Evolutionary conservation across 768 basidiomycete genomes (phyloP).

Genomic region (Tricholomella constricta): DNA sequence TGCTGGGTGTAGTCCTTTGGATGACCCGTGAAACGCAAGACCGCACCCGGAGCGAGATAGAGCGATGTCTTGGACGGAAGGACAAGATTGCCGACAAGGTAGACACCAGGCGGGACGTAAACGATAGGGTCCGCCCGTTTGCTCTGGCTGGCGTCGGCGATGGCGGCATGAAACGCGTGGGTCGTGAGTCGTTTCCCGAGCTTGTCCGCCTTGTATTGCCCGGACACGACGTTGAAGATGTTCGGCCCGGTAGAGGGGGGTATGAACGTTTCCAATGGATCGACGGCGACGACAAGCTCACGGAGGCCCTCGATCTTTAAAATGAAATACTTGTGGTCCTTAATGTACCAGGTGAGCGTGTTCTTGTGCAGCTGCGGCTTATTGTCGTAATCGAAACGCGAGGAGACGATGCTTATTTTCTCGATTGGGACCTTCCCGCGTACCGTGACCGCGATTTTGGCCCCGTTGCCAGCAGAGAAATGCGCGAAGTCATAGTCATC

Average conservation of each 20-base stretch:
- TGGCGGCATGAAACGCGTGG: conserved; percentile 13
- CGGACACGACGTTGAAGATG: conserved; percentile 18
- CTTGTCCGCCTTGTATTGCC: conserved; percentile 15
- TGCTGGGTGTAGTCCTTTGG: conserved; percentile 12
- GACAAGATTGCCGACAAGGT: conserved; percentile 19
- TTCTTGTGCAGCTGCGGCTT: conserved; percentile 12
- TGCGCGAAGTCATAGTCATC: conserved; percentile 19
- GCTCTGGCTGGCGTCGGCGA: conserved; percentile 9
- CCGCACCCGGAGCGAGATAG: conserved; percentile 21
- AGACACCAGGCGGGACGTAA: conserved; percentile 18
- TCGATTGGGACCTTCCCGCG: conserved; percentile 10
- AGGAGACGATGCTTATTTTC: conserved; percentile 11
- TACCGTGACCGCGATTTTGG: conserved; percentile 15
- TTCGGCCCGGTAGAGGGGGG: conserved; percentile 9
- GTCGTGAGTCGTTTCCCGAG: conserved; percentile 10
- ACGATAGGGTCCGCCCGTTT: conserved; percentile 9
- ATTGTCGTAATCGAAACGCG: conserved; percentile 18
- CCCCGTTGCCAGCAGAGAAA: conserved; percentile 15
- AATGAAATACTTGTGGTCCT: conserved; percentile 16
- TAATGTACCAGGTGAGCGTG: conserved; percentile 11
- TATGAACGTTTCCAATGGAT: conserved; percentile 12
- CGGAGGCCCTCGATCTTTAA: conserved; percentile 15
- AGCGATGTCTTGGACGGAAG: conserved; percentile 19
- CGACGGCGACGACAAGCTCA: conserved; percentile 20
- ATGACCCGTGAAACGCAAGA: conserved; percentile 17